A percentile compares a stretch with the other conserved stretches of the same genome.
Conservation (phyloP, 2,329 filamentous ascomycete genomes). For the Beauveria sp. region DNA sequence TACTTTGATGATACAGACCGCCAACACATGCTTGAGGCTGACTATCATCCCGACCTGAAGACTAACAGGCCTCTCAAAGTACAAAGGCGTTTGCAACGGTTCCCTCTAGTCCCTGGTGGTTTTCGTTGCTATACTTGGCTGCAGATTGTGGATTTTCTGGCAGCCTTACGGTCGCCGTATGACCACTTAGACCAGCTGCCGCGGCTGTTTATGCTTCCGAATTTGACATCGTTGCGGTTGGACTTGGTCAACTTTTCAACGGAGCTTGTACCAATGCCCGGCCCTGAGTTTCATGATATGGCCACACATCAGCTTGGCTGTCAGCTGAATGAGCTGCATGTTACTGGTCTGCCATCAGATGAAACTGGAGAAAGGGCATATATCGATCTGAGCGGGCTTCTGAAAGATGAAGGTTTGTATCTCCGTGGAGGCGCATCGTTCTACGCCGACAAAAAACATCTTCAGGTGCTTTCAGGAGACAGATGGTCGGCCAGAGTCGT, state of each 20-base stretch:
- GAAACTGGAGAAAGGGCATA: constrained; percentile 39
- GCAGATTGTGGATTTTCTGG: constrained; percentile 45
- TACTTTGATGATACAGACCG: constrained; percentile 46
- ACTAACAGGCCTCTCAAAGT: constrained; percentile 36
- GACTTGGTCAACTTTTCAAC: constrained; percentile 49
- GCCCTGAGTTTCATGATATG: constrained; percentile 42
- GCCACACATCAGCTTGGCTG: constrained; percentile 46
- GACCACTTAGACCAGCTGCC: constrained; percentile 31
- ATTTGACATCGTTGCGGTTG: constrained; percentile 39
- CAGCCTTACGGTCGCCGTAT: constrained; percentile 42
- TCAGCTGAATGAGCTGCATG: constrained; percentile 42
- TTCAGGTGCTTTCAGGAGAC: constrained; percentile 33
- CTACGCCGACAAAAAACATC: constrained; percentile 29
- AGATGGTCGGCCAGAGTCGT: constrained; percentile 37
- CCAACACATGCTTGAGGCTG: constrained; percentile 33
- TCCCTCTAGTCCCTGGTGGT: constrained; percentile 38
- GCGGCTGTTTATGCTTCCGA: constrained; percentile 31
- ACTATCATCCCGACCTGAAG: constrained; percentile 36
- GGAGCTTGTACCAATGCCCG: constrained; percentile 36
- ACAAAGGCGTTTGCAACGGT: constrained; percentile 35
- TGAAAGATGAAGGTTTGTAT: constrained; percentile 46
- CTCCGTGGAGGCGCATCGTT: constrained; percentile 38
- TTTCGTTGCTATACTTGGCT: constrained; percentile 48
- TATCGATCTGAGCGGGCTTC: constrained; percentile 41
- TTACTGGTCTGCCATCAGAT: constrained; percentile 45